Evolutionary conservation across 768 basidiomycete genomes (phyloP).

Genomic region (Scleroderma citrinum): DNA sequence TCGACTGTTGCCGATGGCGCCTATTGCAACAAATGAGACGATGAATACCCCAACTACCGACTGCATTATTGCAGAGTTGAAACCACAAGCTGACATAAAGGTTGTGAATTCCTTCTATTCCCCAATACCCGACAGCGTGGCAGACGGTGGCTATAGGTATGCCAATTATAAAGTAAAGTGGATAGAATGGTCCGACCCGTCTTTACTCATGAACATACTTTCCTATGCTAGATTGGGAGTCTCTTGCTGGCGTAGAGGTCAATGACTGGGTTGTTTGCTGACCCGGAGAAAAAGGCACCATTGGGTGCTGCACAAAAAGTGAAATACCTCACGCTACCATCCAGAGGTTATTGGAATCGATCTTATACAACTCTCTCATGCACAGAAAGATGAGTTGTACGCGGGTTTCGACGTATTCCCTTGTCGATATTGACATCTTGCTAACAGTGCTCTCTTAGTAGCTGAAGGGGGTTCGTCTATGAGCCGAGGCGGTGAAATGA

Average conservation of each 20-base stretch:
- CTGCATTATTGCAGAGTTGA: constrained; percentile 15
- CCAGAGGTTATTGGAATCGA: constrained; percentile 69
- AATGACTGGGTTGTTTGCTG: constrained; percentile 61
- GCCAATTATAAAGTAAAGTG: constrained; percentile 52
- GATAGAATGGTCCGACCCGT: neutral
- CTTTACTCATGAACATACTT: constrained; percentile 29
- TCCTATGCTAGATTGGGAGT: constrained; percentile 59
- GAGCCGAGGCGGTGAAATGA: constrained; percentile 15
- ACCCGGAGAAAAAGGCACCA: constrained; percentile 61
- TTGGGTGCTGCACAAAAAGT: constrained; percentile 62
- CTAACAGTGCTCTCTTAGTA: constrained; percentile 56
- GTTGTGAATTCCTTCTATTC: constrained; percentile 66
- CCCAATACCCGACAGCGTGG: constrained; percentile 47
- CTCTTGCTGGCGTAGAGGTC: constrained; percentile 51
- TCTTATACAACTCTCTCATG: constrained; percentile 55
- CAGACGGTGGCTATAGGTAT: constrained; percentile 46
- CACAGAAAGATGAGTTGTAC: constrained; percentile 78
- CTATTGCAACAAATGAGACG: constrained; percentile 41
- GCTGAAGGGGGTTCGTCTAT: constrained; percentile 76
- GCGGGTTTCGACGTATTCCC: constrained; percentile 13
- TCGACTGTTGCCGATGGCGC: constrained; percentile 36
- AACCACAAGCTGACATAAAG: constrained; percentile 17
- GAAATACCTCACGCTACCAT: constrained; percentile 64
- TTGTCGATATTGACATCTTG: constrained; percentile 6
- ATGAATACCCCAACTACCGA: constrained; percentile 15